phyloP scores from a whole-genome alignment of 371 early-diverging fungal genomes.

The Mortierella polycephala region DNA sequence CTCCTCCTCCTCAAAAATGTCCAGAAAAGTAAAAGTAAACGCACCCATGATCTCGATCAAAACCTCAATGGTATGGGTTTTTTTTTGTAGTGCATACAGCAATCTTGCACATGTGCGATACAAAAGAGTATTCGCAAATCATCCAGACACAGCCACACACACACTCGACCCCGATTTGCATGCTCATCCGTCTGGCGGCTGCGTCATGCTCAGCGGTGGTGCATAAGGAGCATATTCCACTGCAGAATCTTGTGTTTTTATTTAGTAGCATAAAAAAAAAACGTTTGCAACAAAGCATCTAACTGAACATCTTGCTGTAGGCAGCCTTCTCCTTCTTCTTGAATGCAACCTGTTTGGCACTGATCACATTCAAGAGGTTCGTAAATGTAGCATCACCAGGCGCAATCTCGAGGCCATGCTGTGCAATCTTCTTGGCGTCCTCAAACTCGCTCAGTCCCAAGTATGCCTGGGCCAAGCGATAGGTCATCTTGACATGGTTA shows the following conservation, averaged over 20 bases:
- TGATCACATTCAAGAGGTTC: constrained; percentile 35
- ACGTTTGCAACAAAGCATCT: constrained; percentile 1
- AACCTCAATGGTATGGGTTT: too few species aligned
- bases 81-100: too few species aligned
- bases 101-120: too few species aligned
- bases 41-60: too few species aligned
- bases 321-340: constrained; percentile 55
- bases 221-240: too few species aligned
- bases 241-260: not conserved
- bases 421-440: constrained; percentile 59
- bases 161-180: too few species aligned
- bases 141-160: too few species aligned
- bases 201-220: too few species aligned
- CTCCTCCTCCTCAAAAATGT: too few species aligned
- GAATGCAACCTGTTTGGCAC: constrained; percentile 41
- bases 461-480: constrained; percentile 70
- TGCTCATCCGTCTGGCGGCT: too few species aligned
- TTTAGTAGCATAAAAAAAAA: not conserved
- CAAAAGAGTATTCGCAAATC: too few species aligned
- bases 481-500: constrained; percentile 69
- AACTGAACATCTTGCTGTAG: constrained; percentile 54
- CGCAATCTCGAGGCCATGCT: constrained; percentile 61
- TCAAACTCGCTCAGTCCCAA: constrained; percentile 64
- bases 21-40: too few species aligned
- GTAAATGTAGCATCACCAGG: constrained; percentile 46